phyloP scores from a whole-genome alignment of 106 monocot genomes.

The Allium cepa region DNA sequence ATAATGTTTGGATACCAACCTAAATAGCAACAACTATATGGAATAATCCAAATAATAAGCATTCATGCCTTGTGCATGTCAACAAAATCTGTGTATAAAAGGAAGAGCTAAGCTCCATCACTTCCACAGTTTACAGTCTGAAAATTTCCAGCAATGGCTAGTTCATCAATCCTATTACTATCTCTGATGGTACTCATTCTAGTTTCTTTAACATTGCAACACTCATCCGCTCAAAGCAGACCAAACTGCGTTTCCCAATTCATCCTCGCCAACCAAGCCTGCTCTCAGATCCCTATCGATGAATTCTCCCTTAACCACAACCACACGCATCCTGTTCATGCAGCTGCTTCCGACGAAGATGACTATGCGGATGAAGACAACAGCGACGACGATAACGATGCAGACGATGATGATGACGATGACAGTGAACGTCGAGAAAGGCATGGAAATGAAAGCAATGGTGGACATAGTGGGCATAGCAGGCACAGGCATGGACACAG shows the following conservation, averaged over 20 bases:
- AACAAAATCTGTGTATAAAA: too few relatives aligned
- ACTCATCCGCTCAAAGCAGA: conserved; percentile 2
- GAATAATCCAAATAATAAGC: too few relatives aligned
- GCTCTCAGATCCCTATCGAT: conserved; percentile 5
- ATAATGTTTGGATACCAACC: too few relatives aligned
- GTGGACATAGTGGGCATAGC: not conserved
- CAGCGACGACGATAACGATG: conserved; percentile 4
- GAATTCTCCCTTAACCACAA: not conserved
- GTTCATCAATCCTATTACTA: conserved; percentile 3
- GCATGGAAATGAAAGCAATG: not conserved
- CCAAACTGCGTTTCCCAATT: conserved; percentile 30
- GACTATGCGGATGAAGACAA: not conserved
- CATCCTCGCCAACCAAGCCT: conserved; percentile 36
- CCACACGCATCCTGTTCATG: not conserved
- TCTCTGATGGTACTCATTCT: conserved; percentile 9
- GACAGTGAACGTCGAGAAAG: not conserved
- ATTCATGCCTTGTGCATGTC: too few relatives aligned
- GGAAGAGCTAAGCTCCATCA: too few relatives aligned
- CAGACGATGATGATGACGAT: not conserved
- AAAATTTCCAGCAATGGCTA: not conserved
- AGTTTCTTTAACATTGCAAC: conserved; percentile 6
- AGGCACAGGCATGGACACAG: not conserved
- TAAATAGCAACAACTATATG: too few relatives aligned
- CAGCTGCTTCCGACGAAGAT: not conserved
- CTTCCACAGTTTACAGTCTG: too few relatives aligned